Conservation (phyloP, 441 rosid species). For the Populus trichocarpa region DNA sequence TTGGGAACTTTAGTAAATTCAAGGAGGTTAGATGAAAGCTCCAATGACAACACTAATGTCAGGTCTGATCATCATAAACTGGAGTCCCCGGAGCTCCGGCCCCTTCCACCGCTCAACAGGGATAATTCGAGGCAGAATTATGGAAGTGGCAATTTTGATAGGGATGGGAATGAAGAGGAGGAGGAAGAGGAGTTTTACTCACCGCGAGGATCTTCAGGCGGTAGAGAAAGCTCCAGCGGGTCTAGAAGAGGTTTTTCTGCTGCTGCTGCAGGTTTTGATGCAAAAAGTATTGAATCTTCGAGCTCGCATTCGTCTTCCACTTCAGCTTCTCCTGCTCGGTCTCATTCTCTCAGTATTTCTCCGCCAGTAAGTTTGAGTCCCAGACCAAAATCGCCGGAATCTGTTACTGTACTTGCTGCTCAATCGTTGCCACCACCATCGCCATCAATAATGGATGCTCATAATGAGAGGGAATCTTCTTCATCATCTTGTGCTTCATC, state of each 20-base stretch:
- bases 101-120: constrained; percentile 67
- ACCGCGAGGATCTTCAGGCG: constrained; percentile 70
- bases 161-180: constrained; percentile 43
- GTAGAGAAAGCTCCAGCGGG: constrained; percentile 46
- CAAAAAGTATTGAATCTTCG: constrained; percentile 46
- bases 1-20: constrained; percentile 54
- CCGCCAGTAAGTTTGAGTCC: constrained; percentile 75
- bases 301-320: constrained; percentile 60
- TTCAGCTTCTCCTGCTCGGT: constrained; percentile 71
- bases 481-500: constrained; percentile 12
- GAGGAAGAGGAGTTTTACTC: constrained; percentile 83
- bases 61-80: constrained; percentile 52
- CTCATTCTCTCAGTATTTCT: constrained; percentile 70
- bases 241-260: constrained; percentile 49
- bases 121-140: constrained; percentile 22
- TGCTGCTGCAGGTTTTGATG: constrained; percentile 28
- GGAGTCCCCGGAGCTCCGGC: constrained; percentile 92
- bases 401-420: constrained; percentile 4
- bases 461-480: constrained; percentile 19
- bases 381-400: constrained; percentile 45
- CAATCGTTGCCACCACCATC: constrained; percentile 16
- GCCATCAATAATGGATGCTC: constrained; percentile 1
- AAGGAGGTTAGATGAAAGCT: constrained; percentile 29
- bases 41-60: constrained; percentile 17
- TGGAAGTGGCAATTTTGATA: constrained; percentile 22